Evolutionary conservation across 305 asterid genomes (phyloP).

Genomic region (Fraxinus sp.): DNA sequence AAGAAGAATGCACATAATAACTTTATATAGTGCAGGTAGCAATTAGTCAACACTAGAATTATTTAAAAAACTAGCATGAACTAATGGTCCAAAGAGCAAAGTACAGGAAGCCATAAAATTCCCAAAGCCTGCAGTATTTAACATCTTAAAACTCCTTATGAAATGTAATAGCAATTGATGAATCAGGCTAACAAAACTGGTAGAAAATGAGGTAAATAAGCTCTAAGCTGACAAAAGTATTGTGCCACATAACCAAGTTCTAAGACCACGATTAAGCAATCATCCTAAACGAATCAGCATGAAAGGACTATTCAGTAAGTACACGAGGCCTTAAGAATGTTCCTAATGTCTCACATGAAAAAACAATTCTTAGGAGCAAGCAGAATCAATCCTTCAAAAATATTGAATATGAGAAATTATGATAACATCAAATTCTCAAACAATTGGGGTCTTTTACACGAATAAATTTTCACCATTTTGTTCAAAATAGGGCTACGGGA

Average conservation of each 20-base stretch:
- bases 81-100: conserved; percentile 16
- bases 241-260: neutral
- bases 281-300: neutral
- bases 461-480: neutral
- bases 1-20: neutral
- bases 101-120: conserved; percentile 14
- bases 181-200: neutral
- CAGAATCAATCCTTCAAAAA: neutral
- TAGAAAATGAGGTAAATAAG: conserved; percentile 11
- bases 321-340: neutral
- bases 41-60: conserved; percentile 9
- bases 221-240: neutral
- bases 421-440: conserved; percentile 2
- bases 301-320: neutral
- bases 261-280: neutral
- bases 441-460: neutral
- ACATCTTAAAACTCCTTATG: neutral
- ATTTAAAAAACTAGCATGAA: neutral
- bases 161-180: neutral
- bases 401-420: conserved; percentile 7
- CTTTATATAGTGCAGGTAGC: neutral
- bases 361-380: neutral
- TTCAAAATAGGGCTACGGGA: neutral
- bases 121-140: neutral
- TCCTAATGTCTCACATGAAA: conserved; percentile 9